Percentiles rank a stretch among this genome's conserved stretches.
Evolutionary conservation across 2,329 filamentous ascomycete species (phyloP).

Genomic region (Graphiopsis chlorocephala): DNA sequence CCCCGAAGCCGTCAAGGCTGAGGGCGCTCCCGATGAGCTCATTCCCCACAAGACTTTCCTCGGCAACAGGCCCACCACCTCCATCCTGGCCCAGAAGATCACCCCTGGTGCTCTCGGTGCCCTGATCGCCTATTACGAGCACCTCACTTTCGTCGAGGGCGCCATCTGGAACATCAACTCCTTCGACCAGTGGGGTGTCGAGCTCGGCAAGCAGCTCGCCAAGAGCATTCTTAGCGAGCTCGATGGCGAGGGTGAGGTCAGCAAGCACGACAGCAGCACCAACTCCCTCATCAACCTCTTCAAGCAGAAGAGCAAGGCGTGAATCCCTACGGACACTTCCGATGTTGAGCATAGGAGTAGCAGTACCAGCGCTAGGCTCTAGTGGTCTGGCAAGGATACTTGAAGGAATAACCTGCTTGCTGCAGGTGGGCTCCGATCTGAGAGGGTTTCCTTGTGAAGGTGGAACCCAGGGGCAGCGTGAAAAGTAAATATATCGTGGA

Average conservation of each 20-base stretch:
- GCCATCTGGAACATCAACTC: constrained; percentile 99
- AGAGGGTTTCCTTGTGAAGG: not conserved
- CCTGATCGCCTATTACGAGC: constrained; percentile 98
- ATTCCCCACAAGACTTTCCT: constrained; percentile 99
- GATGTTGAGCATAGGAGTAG: not conserved
- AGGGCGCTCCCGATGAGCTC: constrained; percentile 70
- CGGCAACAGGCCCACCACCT: constrained; percentile 94
- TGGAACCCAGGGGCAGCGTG: not conserved
- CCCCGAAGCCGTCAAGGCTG: constrained; percentile 71
- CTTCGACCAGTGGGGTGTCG: constrained; percentile 99
- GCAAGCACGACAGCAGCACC: constrained; percentile 81
- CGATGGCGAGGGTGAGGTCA: constrained; percentile 69
- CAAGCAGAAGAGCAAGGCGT: constrained; percentile 63
- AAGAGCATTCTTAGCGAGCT: constrained; percentile 71
- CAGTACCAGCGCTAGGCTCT: not conserved
- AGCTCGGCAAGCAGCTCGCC: constrained; percentile 92
- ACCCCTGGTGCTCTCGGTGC: constrained; percentile 91
- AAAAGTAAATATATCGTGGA: constrained; percentile 8
- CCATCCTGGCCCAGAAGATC: constrained; percentile 89
- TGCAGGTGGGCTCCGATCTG: not conserved
- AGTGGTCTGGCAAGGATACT: not conserved
- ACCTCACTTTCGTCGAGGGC: constrained; percentile 95
- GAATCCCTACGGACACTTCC: not conserved
- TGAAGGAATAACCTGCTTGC: not conserved
- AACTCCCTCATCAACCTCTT: constrained; percentile 87